These are phyloP conservation scores for Euphorbia tirucalli DNA, from an alignment of 345 rosid genomes.

Conservation along the genomic window DNA sequence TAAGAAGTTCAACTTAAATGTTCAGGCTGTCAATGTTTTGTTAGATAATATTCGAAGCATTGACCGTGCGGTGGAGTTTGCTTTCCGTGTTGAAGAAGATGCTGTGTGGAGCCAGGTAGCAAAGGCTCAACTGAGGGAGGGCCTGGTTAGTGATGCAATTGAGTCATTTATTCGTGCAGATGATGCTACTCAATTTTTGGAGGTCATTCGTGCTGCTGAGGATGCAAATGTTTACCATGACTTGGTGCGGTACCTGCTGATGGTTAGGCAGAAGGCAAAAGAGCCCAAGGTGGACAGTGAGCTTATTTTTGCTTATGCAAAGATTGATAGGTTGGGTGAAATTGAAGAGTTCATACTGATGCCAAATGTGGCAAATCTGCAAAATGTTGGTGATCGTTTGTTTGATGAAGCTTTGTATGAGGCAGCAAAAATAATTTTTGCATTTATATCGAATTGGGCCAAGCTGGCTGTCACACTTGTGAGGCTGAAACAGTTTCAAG, in stretches of 20 bases:
- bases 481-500: conserved; percentile 90
- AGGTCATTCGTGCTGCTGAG: conserved; percentile 71
- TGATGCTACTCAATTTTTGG: conserved; percentile 77
- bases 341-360: conserved; percentile 93
- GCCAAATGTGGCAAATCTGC: conserved; percentile 98
- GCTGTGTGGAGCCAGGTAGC: conserved; percentile 98
- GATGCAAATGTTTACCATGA: conserved; percentile 84
- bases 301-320: conserved; percentile 91
- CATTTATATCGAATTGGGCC: conserved; percentile 99
- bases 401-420: conserved; percentile 82
- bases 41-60: conserved; percentile 68
- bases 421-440: conserved; percentile 93
- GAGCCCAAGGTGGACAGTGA: conserved; percentile 95
- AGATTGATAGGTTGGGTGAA: conserved; percentile 81
- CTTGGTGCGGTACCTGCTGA: conserved; percentile 86
- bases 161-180: conserved; percentile 96
- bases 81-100: conserved; percentile 96
- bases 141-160: conserved; percentile 93
- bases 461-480: conserved; percentile 94
- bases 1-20: conserved; percentile 82
- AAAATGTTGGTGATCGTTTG: conserved; percentile 88
- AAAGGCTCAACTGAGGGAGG: conserved; percentile 88
- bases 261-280: conserved; percentile 96
- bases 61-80: conserved; percentile 91
- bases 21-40: conserved; percentile 67